These are phyloP conservation scores for Tympanopsis confertula DNA, from an alignment of 2,329 filamentous ascomycete genomes.

Conservation along the genomic window DNA sequence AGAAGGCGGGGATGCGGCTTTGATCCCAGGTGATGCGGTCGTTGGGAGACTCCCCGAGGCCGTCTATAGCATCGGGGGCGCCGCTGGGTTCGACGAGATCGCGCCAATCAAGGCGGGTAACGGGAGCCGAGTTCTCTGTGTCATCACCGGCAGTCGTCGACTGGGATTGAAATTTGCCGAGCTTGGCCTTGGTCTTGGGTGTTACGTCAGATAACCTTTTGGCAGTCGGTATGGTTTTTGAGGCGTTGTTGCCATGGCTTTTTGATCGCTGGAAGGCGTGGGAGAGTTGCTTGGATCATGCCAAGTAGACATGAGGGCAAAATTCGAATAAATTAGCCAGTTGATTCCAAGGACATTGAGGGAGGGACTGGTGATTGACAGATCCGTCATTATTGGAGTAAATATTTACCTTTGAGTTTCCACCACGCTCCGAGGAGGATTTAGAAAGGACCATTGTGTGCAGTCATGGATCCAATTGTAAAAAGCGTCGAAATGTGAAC, in stretches of 20 bases:
- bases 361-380: neutral
- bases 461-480: no score
- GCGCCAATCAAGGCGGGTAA: conserved; percentile 40
- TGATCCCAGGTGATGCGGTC: conserved; percentile 27
- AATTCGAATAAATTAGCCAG: no score
- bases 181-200: conserved; percentile 51
- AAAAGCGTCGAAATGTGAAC: no score
- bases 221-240: conserved; percentile 11
- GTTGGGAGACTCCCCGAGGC: conserved; percentile 19
- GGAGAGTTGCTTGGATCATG: neutral
- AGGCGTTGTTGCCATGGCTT: conserved; percentile 30
- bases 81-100: conserved; percentile 33
- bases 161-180: conserved; percentile 44
- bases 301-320: neutral
- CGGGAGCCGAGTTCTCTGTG: conserved; percentile 22
- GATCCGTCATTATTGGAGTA: neutral
- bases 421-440: neutral
- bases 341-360: neutral
- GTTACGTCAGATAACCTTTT: conserved; percentile 28
- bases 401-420: neutral
- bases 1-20: conserved; percentile 26
- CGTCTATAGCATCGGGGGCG: conserved; percentile 13
- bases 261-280: conserved; percentile 29
- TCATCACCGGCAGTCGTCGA: conserved; percentile 15
- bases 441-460: no score